Evolutionary conservation across 1,139 yeast species (phyloP).

Genomic region (Arxiozyma bovina): DNA sequence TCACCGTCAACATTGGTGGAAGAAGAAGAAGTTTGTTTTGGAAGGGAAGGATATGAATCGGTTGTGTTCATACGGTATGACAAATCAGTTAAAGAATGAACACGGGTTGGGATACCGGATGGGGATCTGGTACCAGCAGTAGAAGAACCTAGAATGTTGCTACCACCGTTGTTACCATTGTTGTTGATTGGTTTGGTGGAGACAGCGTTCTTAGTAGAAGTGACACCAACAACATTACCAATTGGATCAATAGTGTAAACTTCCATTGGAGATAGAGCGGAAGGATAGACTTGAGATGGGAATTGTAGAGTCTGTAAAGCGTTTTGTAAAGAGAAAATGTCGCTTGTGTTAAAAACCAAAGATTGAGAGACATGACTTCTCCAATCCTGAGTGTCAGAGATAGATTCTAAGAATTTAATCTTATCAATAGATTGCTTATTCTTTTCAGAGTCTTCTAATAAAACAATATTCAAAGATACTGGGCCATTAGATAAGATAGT

Average conservation of each 20-base stretch:
- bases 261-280: slow-evolving; percentile 54
- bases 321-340: slow-evolving; percentile 25
- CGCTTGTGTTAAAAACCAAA: slow-evolving; percentile 30
- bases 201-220: slow-evolving; percentile 50
- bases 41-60: slow-evolving; percentile 18
- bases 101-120: slow-evolving; percentile 22
- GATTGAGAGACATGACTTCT: slow-evolving; percentile 31
- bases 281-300: slow-evolving; percentile 41
- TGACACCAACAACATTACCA: slow-evolving; percentile 60
- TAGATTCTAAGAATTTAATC: slow-evolving; percentile 11
- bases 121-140: slow-evolving; percentile 8
- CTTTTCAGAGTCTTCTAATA: slow-evolving; percentile 16
- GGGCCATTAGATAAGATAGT: slow-evolving; percentile 17
- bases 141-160: slow-evolving; percentile 4
- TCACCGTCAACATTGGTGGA: background rate
- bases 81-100: slow-evolving; percentile 24
- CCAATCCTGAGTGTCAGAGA: slow-evolving; percentile 29
- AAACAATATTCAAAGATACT: slow-evolving; percentile 17
- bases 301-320: slow-evolving; percentile 19
- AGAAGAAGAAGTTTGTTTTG: slow-evolving; percentile 11
- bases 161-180: slow-evolving; percentile 8
- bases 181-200: slow-evolving; percentile 39
- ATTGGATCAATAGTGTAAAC: slow-evolving; percentile 48
- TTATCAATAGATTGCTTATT: slow-evolving; percentile 14
- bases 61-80: slow-evolving; percentile 16